A percentile compares a stretch with the other conserved stretches of the same genome.
These are phyloP conservation scores for Zygoascus meyerae DNA, from an alignment of 1,139 yeast species.

Conservation along the genomic window DNA sequence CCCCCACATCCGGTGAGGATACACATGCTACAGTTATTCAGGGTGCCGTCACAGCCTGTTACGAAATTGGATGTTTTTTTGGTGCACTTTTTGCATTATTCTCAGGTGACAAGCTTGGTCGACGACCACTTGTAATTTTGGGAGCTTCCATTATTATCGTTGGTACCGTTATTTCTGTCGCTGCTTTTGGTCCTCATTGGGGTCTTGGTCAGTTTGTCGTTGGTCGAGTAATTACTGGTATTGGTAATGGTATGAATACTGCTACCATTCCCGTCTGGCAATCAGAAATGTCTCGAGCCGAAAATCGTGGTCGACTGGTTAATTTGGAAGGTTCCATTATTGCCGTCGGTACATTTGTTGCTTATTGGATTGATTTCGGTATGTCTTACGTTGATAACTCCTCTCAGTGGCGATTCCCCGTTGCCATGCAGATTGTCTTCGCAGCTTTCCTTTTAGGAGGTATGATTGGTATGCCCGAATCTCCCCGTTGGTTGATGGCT, in stretches of 20 bases:
- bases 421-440: slow-evolving; percentile 32
- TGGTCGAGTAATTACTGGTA: slow-evolving; percentile 71
- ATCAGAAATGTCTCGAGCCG: slow-evolving; percentile 70
- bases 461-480: slow-evolving; percentile 39
- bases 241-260: slow-evolving; percentile 75
- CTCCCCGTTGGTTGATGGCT: slow-evolving; percentile 49
- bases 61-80: slow-evolving; percentile 72
- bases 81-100: slow-evolving; percentile 64
- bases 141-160: slow-evolving; percentile 47
- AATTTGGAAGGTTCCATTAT: slow-evolving; percentile 67
- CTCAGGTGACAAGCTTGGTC: slow-evolving; percentile 31
- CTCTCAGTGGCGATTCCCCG: slow-evolving; percentile 45
- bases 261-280: slow-evolving; percentile 83
- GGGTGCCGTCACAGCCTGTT: slow-evolving; percentile 71
- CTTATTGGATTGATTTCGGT: slow-evolving; percentile 68
- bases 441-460: slow-evolving; percentile 22
- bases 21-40: slow-evolving; percentile 33
- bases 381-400: slow-evolving; percentile 42
- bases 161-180: slow-evolving; percentile 55
- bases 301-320: slow-evolving; percentile 68
- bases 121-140: slow-evolving; percentile 41
- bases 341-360: slow-evolving; percentile 66
- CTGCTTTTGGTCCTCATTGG: slow-evolving; percentile 62
- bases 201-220: slow-evolving; percentile 63
- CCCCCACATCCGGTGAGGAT: slow-evolving; percentile 29